Evolutionary conservation across 495 filamentous ascomycete species (phyloP).

Genomic region (Saxispiralis lemnorum): DNA sequence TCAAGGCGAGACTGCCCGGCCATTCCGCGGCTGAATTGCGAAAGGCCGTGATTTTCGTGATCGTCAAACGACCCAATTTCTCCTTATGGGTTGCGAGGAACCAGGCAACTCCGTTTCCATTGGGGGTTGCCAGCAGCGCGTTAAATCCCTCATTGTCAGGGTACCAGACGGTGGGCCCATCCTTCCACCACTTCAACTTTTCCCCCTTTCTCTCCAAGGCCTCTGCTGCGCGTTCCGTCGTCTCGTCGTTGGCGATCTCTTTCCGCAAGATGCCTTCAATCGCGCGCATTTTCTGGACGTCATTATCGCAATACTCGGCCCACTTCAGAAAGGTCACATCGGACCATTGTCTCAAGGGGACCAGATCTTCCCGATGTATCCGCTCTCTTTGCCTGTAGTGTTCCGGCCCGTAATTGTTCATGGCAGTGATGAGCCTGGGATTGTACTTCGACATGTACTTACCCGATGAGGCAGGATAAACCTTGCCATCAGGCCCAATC

Average conservation of each 20-base stretch:
- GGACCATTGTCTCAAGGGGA: constrained; percentile 1
- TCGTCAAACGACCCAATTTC: too few species aligned
- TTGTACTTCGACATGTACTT: background rate
- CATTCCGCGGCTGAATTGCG: too few species aligned
- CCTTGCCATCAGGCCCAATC: background rate
- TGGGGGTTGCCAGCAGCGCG: too few species aligned
- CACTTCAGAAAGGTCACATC: background rate
- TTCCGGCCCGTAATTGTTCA: background rate
- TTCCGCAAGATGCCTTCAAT: background rate
- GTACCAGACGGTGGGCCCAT: too few species aligned
- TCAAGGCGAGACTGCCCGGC: too few species aligned
- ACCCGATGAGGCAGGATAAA: background rate
- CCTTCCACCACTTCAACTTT: too few species aligned
- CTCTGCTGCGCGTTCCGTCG: too few species aligned
- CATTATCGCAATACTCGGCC: background rate
- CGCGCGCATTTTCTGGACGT: background rate
- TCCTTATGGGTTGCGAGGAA: too few species aligned
- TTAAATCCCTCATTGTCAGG: too few species aligned
- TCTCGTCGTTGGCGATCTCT: background rate
- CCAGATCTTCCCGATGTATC: background rate
- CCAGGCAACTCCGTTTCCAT: too few species aligned
- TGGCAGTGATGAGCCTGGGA: background rate
- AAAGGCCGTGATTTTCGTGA: too few species aligned
- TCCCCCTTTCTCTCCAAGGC: too few species aligned
- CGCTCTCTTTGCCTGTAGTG: background rate